Percentiles rank a stretch among this genome's conserved stretches.
Conservation (phyloP, 257 asterid species). For the Ocimum tenuiflorum region DNA sequence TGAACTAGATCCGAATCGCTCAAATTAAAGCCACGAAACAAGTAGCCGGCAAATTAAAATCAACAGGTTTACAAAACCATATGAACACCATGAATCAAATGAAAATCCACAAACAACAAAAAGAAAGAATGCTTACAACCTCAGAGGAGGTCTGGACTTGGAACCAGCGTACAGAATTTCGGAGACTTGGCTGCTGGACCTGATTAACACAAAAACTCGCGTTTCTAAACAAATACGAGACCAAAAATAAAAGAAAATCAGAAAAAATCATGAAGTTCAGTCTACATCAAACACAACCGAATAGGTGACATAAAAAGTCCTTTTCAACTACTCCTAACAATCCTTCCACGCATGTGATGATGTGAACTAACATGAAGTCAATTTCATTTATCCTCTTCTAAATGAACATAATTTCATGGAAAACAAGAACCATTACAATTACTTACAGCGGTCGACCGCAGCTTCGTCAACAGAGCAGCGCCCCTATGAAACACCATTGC, state of each 20-base stretch:
- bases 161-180: constrained; percentile 76
- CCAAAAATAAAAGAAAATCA: background rate
- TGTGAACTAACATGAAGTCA: background rate
- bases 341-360: background rate
- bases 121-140: constrained; percentile 31
- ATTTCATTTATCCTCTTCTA: background rate
- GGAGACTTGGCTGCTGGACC: constrained; percentile 55
- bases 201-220: constrained; percentile 9
- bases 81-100: background rate
- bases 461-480: constrained; percentile 32
- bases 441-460: constrained; percentile 39
- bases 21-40: too few species aligned
- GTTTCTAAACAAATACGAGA: background rate
- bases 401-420: background rate
- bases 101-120: background rate
- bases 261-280: background rate
- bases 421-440: background rate
- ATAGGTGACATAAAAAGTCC: background rate
- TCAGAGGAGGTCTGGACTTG: constrained; percentile 80
- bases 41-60: too few species aligned
- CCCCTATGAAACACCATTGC: constrained; percentile 36
- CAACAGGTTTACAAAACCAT: background rate
- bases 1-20: too few species aligned
- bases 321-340: background rate
- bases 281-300: background rate